Evolutionary conservation across 2,329 filamentous ascomycete species (phyloP), one percentile per base, ranked within the genome.

Genomic region (Aspergillus sp.): DNA sequence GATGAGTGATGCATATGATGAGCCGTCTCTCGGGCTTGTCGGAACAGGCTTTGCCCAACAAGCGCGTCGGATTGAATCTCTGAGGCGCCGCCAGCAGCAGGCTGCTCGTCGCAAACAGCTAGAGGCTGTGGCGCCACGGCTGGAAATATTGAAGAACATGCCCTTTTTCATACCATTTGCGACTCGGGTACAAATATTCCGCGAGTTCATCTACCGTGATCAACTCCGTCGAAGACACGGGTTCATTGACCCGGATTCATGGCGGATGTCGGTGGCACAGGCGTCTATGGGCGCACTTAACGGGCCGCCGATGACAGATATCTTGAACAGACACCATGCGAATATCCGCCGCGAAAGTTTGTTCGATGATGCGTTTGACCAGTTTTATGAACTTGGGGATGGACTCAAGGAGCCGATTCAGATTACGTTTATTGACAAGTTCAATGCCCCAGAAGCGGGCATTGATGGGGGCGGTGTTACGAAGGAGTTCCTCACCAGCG

Each of bases 381-480:
- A 92, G 55, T 97, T 97, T 68, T 97, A 91, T 67, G 74, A 84
- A 1, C 81, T 98, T 5, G 90, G 89, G 0, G 90, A 93, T 14
- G 88, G 87, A 0, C 77, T 99, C 56, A 98, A 98, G 70, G 93
- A 98, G 69, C 91, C 92, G 0, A 96, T 99, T 37, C 91, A 96
- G 69, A 98, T 99, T 68, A 95, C 91, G 0, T 99, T 99, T 72
- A 87, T 97, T 44, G 95, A 99, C 70, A 85, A 92, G 59, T 99
- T 96, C 65, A 90, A 90, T 60, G 85, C 88, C 1, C 82, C 86
- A 7, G 95, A 99, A 76, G 93, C 93, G 12, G 95, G 95, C 9
- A 98, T 99, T 55, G 95, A 99, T 70, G 95, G 95, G 0, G 95
- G 95, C 8, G 95, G 95, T 61, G 95, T 99, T 8, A 97, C 93